Evolutionary conservation across 768 basidiomycete genomes (phyloP).

Genomic region (Phaffia australis): DNA sequence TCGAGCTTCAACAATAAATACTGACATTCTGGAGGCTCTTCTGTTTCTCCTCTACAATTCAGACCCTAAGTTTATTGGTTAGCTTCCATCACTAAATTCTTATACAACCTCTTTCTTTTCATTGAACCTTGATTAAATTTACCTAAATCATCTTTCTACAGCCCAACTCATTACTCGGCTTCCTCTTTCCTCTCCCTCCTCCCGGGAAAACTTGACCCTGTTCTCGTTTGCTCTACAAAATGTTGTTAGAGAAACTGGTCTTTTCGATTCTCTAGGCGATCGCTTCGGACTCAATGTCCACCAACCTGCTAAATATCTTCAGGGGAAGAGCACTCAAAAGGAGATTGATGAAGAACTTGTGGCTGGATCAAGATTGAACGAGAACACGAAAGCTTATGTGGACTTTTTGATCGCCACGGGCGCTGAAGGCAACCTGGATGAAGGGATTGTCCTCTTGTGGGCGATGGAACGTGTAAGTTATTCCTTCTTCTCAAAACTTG

Average conservation of each 20-base stretch:
- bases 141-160: constrained; percentile 42
- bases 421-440: constrained; percentile 45
- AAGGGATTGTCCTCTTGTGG: constrained; percentile 64
- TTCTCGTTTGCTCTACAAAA: constrained; percentile 51
- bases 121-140: background rate
- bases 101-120: background rate
- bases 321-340: constrained; percentile 29
- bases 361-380: constrained; percentile 32
- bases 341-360: constrained; percentile 45
- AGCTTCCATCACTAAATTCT: background rate
- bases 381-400: constrained; percentile 57
- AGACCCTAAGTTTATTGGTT: constrained; percentile 44
- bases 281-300: constrained; percentile 42
- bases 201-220: constrained; percentile 37
- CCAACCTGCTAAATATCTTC: background rate
- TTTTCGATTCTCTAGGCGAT: constrained; percentile 50
- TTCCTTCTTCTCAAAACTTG: background rate
- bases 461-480: constrained; percentile 59
- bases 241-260: constrained; percentile 49
- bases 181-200: constrained; percentile 43
- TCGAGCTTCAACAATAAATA: background rate
- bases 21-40: background rate
- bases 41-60: background rate
- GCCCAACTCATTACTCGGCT: constrained; percentile 54
- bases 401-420: constrained; percentile 56